Base-by-base conservation (phyloP, 768 basidiomycete species). In the Suillus fuscotomentosus region DNA sequence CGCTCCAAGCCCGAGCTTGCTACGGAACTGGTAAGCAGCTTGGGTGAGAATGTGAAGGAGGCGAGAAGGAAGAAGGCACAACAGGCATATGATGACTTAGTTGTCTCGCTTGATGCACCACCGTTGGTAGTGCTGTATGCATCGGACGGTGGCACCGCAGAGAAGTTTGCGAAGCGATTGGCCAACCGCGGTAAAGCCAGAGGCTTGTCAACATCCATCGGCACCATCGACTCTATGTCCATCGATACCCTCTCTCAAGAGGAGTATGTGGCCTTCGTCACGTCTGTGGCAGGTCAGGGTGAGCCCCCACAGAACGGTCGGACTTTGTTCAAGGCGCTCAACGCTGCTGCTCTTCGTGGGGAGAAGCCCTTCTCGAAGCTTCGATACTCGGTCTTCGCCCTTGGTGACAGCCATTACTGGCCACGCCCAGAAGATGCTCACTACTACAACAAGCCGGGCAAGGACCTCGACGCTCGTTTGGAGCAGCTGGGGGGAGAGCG, bases 321-420 rank as follows among this genome's bases (percentile, higher is more conserved):
- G 51, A 88, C 87, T 51, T 87, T 96, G 73, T 90, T 90, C 83
- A 98, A 97, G 79, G 83, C 91, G 5, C 70, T 97, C 69, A 91
- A 91, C 68, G 88, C 88, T 9, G 84, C 87, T 8, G 74, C 77
- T 0, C 75, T 77, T 22, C 77, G 75, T 60, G 79, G 80, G 2
- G 88, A 90, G 60, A 81, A 78, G 62, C 79, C 83, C 6, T 80
- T 95, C 50, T 66, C 79, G 60, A 88, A 88, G 66, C 80, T 95
- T 65, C 89, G 86, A 72, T 92, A 86, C 76, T 78, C 89, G 61
- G 95, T 99, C 51, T 97, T 99, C 69, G 97, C 83, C 56, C 91
- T 99, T 88, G 97, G 97, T 66, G 97, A 99, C 76, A 96, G 92
- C 75, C 96, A 97, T 78, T 99, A 99, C 80, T 99, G 97, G 97